Percentiles rank a stretch among this genome's conserved stretches.
Conservation (phyloP, 176 grass and related monocot genomes). For the Aegilops speltoides region DNA sequence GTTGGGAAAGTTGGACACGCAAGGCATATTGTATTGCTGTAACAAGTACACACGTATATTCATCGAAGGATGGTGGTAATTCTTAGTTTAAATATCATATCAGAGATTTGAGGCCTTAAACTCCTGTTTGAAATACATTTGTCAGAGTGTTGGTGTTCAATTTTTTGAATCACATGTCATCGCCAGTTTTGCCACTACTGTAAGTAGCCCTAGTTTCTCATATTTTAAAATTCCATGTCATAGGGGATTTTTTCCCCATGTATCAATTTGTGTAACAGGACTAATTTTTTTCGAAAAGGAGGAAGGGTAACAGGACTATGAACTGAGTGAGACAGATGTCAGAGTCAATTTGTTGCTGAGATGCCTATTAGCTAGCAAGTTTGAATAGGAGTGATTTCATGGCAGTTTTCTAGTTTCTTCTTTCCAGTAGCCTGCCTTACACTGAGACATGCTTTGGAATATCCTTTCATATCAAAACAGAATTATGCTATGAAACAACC, state of each 20-base stretch:
- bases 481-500: background rate
- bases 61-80: no score
- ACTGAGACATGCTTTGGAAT: background rate
- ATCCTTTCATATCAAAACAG: background rate
- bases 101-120: no score
- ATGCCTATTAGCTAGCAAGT: background rate
- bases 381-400: background rate
- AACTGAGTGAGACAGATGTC: background rate
- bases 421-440: background rate
- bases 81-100: no score
- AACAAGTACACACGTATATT: no score
- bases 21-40: background rate
- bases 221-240: no score
- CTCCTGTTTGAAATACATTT: no score
- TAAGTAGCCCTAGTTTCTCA: no score
- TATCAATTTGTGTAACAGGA: background rate
- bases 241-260: background rate
- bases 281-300: no score
- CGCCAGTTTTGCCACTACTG: no score
- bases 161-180: no score
- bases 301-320: background rate
- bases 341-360: background rate
- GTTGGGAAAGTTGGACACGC: background rate
- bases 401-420: background rate
- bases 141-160: no score